Evolutionary conservation across 768 basidiomycete genomes (phyloP).

Genomic region (Trametes punicea): DNA sequence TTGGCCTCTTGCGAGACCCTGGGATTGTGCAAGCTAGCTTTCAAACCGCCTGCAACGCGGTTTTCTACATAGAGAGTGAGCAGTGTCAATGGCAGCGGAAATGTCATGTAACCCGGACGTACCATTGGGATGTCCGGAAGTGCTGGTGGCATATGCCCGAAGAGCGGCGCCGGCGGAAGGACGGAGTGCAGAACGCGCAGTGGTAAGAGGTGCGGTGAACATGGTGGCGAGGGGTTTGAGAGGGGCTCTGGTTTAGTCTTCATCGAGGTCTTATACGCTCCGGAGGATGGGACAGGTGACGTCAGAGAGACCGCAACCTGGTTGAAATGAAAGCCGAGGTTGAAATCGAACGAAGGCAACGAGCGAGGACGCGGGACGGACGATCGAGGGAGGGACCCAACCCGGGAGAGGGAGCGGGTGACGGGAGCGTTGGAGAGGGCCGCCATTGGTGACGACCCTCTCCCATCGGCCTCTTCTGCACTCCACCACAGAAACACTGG

Average conservation of each 20-base stretch:
- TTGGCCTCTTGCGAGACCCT: slow-evolving; percentile 53
- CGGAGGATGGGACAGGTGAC: neutral
- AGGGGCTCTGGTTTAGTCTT: neutral
- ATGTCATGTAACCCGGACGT: neutral
- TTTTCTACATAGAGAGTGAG: neutral
- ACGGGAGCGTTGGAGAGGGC: too few relatives aligned
- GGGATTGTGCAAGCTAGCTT: slow-evolving; percentile 53
- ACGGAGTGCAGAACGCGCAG: neutral
- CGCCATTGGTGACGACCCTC: too few relatives aligned
- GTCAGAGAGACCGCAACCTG: neutral
- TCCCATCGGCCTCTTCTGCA: too few relatives aligned
- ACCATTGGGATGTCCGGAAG: neutral
- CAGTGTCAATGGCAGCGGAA: neutral
- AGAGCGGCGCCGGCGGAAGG: neutral
- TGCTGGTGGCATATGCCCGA: neutral
- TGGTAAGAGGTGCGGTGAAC: neutral
- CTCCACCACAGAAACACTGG: too few relatives aligned
- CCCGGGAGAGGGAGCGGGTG: too few relatives aligned
- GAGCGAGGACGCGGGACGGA: too few relatives aligned
- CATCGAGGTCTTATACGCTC: neutral
- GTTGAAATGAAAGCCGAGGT: too few relatives aligned
- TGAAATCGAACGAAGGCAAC: too few relatives aligned
- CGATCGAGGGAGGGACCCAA: too few relatives aligned
- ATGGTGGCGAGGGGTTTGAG: neutral
- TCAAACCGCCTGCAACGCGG: slow-evolving; percentile 48